Evolutionary conservation across 2,329 filamentous ascomycete genomes (phyloP).

Genomic region (Colletotrichum orbiculare): DNA sequence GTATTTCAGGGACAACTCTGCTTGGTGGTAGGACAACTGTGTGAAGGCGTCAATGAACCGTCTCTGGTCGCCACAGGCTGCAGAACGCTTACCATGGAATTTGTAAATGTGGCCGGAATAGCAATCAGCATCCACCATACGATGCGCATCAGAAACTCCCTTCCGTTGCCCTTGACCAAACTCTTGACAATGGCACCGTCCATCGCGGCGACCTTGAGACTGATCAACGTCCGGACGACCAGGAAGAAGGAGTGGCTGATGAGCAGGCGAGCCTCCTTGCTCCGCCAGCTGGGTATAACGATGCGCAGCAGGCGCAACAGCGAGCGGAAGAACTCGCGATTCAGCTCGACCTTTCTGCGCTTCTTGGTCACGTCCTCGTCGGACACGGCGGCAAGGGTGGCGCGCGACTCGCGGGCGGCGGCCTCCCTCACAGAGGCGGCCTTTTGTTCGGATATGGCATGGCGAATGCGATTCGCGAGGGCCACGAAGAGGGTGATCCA

Average conservation of each 20-base stretch:
- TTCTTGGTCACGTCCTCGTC: constrained; percentile 50
- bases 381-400: constrained; percentile 58
- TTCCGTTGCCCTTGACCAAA: constrained; percentile 89
- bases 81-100: constrained; percentile 83
- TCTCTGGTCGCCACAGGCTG: background rate
- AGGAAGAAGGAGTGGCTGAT: constrained; percentile 94
- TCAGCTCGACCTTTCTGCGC: constrained; percentile 88
- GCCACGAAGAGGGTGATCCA: constrained; percentile 86
- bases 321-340: constrained; percentile 83
- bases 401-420: constrained; percentile 61
- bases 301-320: constrained; percentile 83
- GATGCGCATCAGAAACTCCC: constrained; percentile 87
- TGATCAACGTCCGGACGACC: constrained; percentile 89
- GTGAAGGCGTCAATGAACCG: constrained; percentile 3
- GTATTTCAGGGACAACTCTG: constrained; percentile 92
- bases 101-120: constrained; percentile 95
- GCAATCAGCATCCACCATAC: constrained; percentile 99
- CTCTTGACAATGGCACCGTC: constrained; percentile 94
- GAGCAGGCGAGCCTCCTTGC: constrained; percentile 86
- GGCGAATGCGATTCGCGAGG: constrained; percentile 86
- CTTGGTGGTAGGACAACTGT: constrained; percentile 95
- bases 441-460: constrained; percentile 94
- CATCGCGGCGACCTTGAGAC: constrained; percentile 94
- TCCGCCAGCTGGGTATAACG: constrained; percentile 89
- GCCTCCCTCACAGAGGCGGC: constrained; percentile 79